Base-by-base conservation (phyloP, 495 filamentous ascomycete genomes). In the Talaromyces ruber region DNA sequence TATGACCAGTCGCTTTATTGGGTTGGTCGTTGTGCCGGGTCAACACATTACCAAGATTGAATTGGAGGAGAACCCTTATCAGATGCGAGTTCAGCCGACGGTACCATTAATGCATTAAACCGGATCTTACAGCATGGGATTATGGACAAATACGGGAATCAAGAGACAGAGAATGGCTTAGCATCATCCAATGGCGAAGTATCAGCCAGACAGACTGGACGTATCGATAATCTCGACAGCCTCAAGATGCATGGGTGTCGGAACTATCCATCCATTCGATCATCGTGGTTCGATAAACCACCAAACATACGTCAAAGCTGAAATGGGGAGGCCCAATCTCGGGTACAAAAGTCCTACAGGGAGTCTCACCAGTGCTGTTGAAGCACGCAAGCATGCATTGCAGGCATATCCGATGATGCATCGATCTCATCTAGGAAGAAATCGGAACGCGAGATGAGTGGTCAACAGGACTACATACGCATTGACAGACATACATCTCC, bases 21-120 rank as follows among this genome's bases (percentile, higher is more conserved):
- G 94, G 0, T 78, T 98, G 7, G 88, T 98, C 32, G 93, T 97
- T 7, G 84, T 98, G 8, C 94, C 95, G 1, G 93, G 95, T 14
- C 76, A 88, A 64, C 80, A 92, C 68, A 90, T 98, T 64, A 85
- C 80, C 63, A 91, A 86, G 76, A 93, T 98, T 64, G 93, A 97
- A 74, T 80, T 90, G 34, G 92, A 98, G 71, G 89, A 92, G 66
- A 72, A 65, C 37, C 64, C 69, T 59, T 63, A 64, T 60, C 63
- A 64, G 28, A 28, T 60, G 16, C 37, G 59, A 32, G 18, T 34
- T 9, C 39, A 60, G 43, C 59, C 59, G 51, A 54, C 59, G n/a
- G 14, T 51, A 26, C 37, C 14, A 51, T 43, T 50, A n/a, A 47
- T 30, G 39, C 43, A 60, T 8, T 28, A 37, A n/a, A 22, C 0